A percentile compares a stretch with the other conserved stretches of the same genome.
These are phyloP conservation scores for Hypoxylon sp. DNA, from an alignment of 2,329 filamentous ascomycete species.

Conservation along the genomic window DNA sequence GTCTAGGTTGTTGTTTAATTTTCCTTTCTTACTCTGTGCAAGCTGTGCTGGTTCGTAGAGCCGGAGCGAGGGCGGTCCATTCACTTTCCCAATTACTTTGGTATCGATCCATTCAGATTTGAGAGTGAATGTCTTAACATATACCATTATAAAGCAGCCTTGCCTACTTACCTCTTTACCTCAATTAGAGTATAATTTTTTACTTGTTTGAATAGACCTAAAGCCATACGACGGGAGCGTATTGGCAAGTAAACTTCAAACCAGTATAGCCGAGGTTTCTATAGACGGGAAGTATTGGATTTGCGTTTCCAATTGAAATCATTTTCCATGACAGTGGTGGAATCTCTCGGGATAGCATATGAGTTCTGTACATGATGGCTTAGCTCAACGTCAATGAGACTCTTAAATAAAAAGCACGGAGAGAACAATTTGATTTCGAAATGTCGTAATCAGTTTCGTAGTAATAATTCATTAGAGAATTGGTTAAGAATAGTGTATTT, in stretches of 20 bases:
- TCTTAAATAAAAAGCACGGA: background rate
- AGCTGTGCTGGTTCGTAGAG: background rate
- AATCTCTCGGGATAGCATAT: background rate
- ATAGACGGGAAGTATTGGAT: background rate
- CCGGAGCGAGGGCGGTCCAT: background rate
- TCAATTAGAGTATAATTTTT: background rate
- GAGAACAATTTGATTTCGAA: background rate
- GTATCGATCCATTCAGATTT: background rate
- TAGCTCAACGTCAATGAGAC: background rate
- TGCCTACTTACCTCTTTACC: background rate
- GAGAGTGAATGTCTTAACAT: background rate
- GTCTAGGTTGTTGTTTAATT: background rate
- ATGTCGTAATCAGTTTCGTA: background rate
- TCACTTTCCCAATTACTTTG: background rate
- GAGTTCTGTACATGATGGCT: background rate
- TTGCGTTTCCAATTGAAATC: background rate
- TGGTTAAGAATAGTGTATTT: slow-evolving; percentile 1
- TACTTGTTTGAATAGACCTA: background rate
- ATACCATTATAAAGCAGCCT: background rate
- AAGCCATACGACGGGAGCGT: background rate
- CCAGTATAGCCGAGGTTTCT: background rate
- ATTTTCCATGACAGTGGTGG: too few relatives aligned
- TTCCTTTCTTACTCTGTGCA: background rate
- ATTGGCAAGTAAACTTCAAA: background rate
- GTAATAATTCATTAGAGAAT: background rate